Evolutionary conservation across 495 filamentous ascomycete species (phyloP).

Genomic region (Trichoderma gamsii): DNA sequence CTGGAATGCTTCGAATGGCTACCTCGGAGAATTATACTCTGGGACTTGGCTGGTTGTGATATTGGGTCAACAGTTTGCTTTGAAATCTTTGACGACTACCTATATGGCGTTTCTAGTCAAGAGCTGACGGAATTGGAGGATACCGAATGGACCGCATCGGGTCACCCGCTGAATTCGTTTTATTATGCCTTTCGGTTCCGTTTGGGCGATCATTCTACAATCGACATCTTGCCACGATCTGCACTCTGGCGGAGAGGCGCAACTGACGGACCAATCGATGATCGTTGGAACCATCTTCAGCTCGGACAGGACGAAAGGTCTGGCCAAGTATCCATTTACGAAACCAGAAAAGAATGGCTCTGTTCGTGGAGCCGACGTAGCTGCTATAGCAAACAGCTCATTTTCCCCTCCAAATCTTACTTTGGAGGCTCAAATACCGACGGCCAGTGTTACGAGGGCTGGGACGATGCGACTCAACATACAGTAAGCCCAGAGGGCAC

Average conservation of each 20-base stretch:
- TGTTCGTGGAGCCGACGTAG: constrained; percentile 55
- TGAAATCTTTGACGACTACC: constrained; percentile 59
- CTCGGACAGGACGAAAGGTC: constrained; percentile 59
- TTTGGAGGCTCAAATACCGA: background rate
- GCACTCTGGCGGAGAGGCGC: constrained; percentile 63
- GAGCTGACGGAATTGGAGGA: constrained; percentile 58
- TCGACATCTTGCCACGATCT: constrained; percentile 32
- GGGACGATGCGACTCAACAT: constrained; percentile 7
- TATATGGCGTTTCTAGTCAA: constrained; percentile 68
- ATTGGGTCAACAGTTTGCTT: constrained; percentile 66
- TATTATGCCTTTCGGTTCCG: constrained; percentile 63
- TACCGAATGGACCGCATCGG: constrained; percentile 47
- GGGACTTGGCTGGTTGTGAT: constrained; percentile 54
- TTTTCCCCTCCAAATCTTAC: constrained; percentile 32
- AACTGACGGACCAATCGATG: constrained; percentile 68
- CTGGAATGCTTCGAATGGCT: constrained; percentile 34
- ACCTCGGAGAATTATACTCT: constrained; percentile 38
- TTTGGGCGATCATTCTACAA: constrained; percentile 31
- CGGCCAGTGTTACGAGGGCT: constrained; percentile 6
- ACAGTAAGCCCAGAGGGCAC: background rate
- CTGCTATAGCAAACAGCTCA: constrained; percentile 58
- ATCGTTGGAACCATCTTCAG: constrained; percentile 65
- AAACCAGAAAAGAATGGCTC: constrained; percentile 68
- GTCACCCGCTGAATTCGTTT: constrained; percentile 39
- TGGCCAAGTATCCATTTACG: constrained; percentile 55